Conservation (phyloP, 169 alveolate genomes). For the Plasmodium vinckei region DNA sequence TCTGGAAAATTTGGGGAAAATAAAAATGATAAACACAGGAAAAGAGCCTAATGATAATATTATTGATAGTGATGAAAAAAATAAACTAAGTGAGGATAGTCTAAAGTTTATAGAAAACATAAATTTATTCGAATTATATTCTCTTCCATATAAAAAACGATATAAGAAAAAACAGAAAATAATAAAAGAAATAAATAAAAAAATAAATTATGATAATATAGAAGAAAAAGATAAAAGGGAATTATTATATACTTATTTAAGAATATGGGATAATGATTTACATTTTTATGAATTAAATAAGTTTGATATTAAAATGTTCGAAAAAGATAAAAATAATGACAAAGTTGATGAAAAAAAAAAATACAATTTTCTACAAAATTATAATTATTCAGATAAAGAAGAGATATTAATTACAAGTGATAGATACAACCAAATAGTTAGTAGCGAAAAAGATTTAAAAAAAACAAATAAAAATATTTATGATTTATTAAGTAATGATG, state of each 20-base stretch:
- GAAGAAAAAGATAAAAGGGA: background rate
- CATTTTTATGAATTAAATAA: slow-evolving; percentile 66
- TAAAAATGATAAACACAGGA: background rate
- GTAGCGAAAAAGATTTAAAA: background rate
- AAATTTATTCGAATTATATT: slow-evolving; percentile 11
- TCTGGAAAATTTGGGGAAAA: background rate
- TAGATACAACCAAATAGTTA: background rate
- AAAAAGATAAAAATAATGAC: background rate
- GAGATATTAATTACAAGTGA: background rate
- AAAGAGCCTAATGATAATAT: background rate
- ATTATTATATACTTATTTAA: slow-evolving; percentile 31
- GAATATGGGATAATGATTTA: slow-evolving; percentile 54
- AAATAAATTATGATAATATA: slow-evolving; percentile 2
- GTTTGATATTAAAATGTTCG: slow-evolving; percentile 9
- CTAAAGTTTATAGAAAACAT: slow-evolving; percentile 5
- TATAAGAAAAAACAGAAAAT: slow-evolving; percentile 42
- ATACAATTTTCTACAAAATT: slow-evolving; percentile 23
- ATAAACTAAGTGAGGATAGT: background rate
- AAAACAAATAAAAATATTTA: background rate
- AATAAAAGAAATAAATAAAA: slow-evolving; percentile 27
- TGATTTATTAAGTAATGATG: background rate
- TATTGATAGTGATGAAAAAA: background rate
- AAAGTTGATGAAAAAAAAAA: background rate
- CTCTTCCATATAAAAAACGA: slow-evolving; percentile 53
- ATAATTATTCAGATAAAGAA: background rate